Base-by-base conservation (phyloP, 129 eudicot genomes). In the Erigeron canadensis region DNA sequence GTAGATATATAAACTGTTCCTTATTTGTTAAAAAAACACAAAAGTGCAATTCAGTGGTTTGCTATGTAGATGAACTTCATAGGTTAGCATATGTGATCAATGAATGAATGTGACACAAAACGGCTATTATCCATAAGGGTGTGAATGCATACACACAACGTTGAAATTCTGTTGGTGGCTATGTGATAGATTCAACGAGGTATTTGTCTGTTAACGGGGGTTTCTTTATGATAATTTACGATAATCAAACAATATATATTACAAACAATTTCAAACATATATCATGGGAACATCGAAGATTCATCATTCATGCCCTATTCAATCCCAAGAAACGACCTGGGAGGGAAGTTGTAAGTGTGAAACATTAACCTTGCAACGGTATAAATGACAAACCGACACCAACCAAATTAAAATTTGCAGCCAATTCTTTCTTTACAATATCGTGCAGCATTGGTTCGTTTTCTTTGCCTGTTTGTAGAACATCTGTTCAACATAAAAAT, bases 391-490 rank as follows among this genome's bases (percentile, higher is more conserved):
- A 61, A 38, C 62, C 43, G 55, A 64, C 68, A 70, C 53, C 53
- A 75, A 56, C 63, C 63, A 10, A 15, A 37, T 53, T 44, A 11
- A 62, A 39, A 39, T 65, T 43, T 42, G 77, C 60, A 68, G 22
- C 54, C 72, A 67, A 18, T 46, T 57, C 43, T 23, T n/a, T 10
- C 45, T 79, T 81, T 81, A 94, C 83, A 94, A 64, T 72, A 94
- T 82, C 4, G 97, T 87, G 77, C 98, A 94, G 62, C 98, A 94
- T 65, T 84, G 90, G 76, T 94, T 94, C 67, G 96, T 89, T 77
- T 87, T 89, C 91, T 94, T 94, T 28, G 98, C 98, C 79, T 94
- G 98, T 82, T 94, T 94, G 93, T 94, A 94, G 62, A 94, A 94
- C 93, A 94, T 87, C 98, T 94, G 98, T 80, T 57, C 47, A 23